Evolutionary conservation across 768 basidiomycete species (phyloP), one percentile per base, ranked within the genome.

Genomic region (Suillus cothurnatus): DNA sequence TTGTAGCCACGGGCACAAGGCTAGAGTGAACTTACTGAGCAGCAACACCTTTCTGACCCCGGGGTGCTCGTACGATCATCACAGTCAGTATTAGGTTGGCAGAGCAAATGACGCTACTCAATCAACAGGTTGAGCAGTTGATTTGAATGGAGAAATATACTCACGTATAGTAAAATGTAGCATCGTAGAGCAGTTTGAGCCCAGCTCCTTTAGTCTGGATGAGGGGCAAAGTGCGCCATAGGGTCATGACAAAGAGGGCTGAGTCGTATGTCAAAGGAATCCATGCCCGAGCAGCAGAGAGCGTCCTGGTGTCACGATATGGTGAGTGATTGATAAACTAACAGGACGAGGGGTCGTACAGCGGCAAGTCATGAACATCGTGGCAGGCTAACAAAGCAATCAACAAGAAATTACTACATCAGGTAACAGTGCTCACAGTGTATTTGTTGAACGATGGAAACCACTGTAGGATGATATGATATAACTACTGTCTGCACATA

Each of bases 261-360:
- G 81, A 83, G 63, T 85, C 83, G 64, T 84, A 85, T 23, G 82
- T 71, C 50, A 85, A 76, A 7, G 84, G 84, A 1, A 85, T 69
- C 83, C 83, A 85, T 1, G 84, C 83, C 11, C 50, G 53, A 61
- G 45, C 26, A 61, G 17, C 47, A 56, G 32, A 32, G 14, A 61
- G 17, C 4, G 28, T 21, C 60, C 47, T 61, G 8, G 15, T 61
- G 26, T 31, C 8, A 38, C 15, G 5, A 26, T 61, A 31, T 36
- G 15, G 12, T 43, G 43, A 43, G 60, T 56, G 2, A 31, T 56
- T 26, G 3, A 55, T 1, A 53, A 19, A 57, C 23, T 9, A 57
- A 38, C 8, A 38, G 7, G 23, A 23, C 23, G 15, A 8, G 6
- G 15, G 26, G n/a, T 26, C 56, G 14, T 57, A 57, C 56, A 14